Percentiles rank a stretch among this genome's conserved stretches.
Evolutionary conservation across 176 grass and related monocot genomes (phyloP).

Genomic region (Microstegium vimineum): DNA sequence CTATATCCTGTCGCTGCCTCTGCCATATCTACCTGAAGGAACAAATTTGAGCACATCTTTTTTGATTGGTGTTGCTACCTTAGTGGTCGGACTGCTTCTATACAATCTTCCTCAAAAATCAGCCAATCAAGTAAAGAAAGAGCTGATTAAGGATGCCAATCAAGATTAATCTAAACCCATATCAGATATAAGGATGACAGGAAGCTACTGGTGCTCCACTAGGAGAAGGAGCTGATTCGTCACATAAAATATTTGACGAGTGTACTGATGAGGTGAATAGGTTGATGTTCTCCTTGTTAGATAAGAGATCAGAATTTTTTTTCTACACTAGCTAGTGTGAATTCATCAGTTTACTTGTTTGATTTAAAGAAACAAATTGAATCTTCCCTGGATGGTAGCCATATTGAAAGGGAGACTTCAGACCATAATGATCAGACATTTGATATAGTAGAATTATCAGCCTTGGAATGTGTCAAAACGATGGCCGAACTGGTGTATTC

Average conservation of each 20-base stretch:
- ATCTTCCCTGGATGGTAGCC: conserved; percentile 23
- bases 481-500: conserved; percentile 43
- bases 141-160: too few relatives aligned
- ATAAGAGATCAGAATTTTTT: conserved; percentile 80
- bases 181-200: neutral
- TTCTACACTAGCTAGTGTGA: conserved; percentile 53
- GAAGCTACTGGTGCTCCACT: neutral
- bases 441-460: conserved; percentile 40
- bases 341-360: conserved; percentile 42
- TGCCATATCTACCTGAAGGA: conserved; percentile 63
- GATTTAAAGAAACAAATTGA: conserved; percentile 35
- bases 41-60: conserved; percentile 62
- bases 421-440: conserved; percentile 30
- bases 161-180: conserved; percentile 28
- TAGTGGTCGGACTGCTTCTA: conserved; percentile 67
- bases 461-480: conserved; percentile 47
- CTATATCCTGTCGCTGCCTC: conserved; percentile 62
- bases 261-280: conserved; percentile 49
- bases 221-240: neutral
- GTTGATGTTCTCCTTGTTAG: conserved; percentile 58
- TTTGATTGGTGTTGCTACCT: conserved; percentile 49
- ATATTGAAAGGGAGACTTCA: conserved; percentile 16
- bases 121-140: conserved; percentile 32
- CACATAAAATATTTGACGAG: conserved; percentile 45
- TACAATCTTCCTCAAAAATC: conserved; percentile 70